Conservation (phyloP, 2,329 filamentous ascomycete species). For the Cladosporium austrohemisphaericum region DNA sequence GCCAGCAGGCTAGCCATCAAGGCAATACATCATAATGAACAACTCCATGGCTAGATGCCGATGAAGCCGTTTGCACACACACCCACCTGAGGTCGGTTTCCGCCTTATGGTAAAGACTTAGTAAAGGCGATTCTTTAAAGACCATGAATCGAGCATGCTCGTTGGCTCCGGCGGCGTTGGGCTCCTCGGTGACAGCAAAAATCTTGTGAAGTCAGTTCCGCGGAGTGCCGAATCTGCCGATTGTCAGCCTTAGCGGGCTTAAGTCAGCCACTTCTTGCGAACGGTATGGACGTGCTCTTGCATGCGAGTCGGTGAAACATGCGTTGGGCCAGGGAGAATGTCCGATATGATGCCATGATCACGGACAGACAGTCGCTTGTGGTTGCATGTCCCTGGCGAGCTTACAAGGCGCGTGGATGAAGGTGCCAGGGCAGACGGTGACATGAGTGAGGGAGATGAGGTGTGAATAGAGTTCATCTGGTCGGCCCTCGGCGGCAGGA, state of each 20-base stretch:
- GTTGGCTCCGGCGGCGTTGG: background rate
- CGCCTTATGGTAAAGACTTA: background rate
- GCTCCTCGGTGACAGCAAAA: background rate
- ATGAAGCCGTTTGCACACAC: slow-evolving; percentile 3
- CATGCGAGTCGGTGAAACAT: no score
- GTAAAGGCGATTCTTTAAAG: background rate
- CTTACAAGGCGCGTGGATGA: no score
- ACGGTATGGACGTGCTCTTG: slow-evolving; percentile 6
- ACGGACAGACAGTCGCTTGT: no score
- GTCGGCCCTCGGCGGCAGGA: background rate
- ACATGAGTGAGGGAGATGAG: background rate
- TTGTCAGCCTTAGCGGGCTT: slow-evolving; percentile 10
- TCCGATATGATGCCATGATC: no score
- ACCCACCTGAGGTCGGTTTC: background rate
- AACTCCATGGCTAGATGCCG: background rate
- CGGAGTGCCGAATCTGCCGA: slow-evolving; percentile 6
- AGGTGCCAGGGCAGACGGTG: no score
- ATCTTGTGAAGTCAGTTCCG: slow-evolving; percentile 2
- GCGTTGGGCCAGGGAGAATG: no score
- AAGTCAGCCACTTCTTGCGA: slow-evolving; percentile 1
- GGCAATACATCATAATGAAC: slow-evolving; percentile 1
- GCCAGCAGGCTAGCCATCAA: no score
- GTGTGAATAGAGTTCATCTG: slow-evolving; percentile 2
- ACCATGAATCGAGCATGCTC: background rate
- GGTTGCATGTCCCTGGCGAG: no score